phyloP scores from a whole-genome alignment of 2,329 filamentous ascomycete species.

The Diaporthe sp. region DNA sequence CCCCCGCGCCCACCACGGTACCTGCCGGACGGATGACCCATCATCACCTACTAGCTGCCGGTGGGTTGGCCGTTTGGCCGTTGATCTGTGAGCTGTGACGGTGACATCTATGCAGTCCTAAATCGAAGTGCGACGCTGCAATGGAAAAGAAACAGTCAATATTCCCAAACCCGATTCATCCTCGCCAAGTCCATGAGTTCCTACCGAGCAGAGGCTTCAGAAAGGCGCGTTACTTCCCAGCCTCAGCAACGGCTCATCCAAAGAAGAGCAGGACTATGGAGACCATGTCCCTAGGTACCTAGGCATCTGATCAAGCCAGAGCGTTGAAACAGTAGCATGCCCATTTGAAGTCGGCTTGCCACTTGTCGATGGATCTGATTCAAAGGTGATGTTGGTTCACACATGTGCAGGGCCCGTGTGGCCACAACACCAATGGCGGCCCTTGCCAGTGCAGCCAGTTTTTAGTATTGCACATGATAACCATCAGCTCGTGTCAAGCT shows the following conservation, averaged over 20 bases:
- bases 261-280: neutral
- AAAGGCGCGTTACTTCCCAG: neutral
- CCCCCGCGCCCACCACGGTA: constrained; percentile 8
- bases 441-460: no score
- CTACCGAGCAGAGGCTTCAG: neutral
- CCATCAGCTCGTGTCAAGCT: neutral
- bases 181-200: neutral
- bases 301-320: no score
- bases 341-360: neutral
- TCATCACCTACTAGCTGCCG: neutral
- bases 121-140: neutral
- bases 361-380: neutral
- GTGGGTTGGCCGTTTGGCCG: neutral
- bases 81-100: neutral
- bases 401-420: neutral
- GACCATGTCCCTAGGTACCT: neutral
- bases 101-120: neutral
- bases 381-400: neutral
- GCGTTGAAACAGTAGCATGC: neutral
- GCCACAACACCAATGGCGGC: neutral
- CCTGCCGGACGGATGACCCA: neutral
- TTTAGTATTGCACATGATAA: no score
- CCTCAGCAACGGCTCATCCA: neutral
- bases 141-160: neutral
- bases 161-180: neutral